Percentiles rank a stretch among this genome's conserved stretches.
phyloP scores from a whole-genome alignment of 2,329 filamentous ascomycete genomes.

The Ophiostoma sp. region DNA sequence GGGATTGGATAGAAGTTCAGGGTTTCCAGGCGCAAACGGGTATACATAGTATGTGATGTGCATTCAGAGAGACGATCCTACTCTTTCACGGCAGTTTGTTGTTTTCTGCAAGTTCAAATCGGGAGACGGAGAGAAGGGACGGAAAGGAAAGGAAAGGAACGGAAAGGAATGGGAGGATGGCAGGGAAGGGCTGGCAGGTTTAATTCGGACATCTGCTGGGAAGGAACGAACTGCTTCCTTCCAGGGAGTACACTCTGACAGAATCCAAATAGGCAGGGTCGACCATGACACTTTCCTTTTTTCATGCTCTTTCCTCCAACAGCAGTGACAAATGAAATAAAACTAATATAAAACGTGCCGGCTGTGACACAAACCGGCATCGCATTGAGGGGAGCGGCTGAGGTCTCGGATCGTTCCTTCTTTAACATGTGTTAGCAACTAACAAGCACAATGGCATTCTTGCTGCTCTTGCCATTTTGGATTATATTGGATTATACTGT shows the following conservation, averaged over 20 bases:
- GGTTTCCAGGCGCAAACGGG: conserved; percentile 5
- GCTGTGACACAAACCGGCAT: neutral
- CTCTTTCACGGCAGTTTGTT: neutral
- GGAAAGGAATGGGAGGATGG: neutral
- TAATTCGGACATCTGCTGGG: neutral
- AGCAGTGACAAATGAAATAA: neutral
- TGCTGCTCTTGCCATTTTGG: neutral
- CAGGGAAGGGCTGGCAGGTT: neutral
- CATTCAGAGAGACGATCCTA: neutral
- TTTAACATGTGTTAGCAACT: neutral
- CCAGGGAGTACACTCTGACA: neutral
- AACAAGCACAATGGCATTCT: too few species aligned
- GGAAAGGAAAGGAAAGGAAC: neutral
- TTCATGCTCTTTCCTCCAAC: neutral
- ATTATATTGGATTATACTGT: neutral
- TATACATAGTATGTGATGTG: neutral
- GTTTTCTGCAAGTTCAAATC: conserved; percentile 3
- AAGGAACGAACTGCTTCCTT: neutral
- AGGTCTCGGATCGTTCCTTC: conserved; percentile 7
- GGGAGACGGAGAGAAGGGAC: neutral
- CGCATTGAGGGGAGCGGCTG: neutral
- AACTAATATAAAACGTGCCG: neutral
- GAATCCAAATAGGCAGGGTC: neutral
- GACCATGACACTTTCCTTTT: conserved; percentile 1
- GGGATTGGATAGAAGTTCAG: conserved; percentile 11